Percentiles rank a stretch among this genome's conserved stretches.
phyloP scores from a whole-genome alignment of 768 basidiomycete species.

The Calvatia gigantea region DNA sequence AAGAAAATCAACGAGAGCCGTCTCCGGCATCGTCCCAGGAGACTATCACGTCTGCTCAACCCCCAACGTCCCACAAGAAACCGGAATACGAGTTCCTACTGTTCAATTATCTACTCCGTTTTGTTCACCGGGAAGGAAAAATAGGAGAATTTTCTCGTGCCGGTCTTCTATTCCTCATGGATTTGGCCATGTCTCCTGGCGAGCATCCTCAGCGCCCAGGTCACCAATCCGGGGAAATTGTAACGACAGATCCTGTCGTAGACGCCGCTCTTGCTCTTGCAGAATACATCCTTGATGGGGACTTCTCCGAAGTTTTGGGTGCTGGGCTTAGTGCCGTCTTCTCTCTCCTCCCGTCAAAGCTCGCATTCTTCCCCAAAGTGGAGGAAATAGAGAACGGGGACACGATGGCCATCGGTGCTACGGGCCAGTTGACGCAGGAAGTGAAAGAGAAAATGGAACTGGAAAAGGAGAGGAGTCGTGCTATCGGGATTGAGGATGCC shows the following conservation, averaged over 20 bases:
- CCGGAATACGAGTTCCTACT: conserved; percentile 93
- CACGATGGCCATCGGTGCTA: conserved; percentile 74
- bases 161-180: conserved; percentile 91
- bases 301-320: conserved; percentile 95
- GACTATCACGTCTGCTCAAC: conserved; percentile 49
- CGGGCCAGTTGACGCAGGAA: conserved; percentile 49
- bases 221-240: conserved; percentile 22
- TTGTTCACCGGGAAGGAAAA: conserved; percentile 89
- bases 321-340: conserved; percentile 93
- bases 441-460: conserved; percentile 49
- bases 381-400: conserved; percentile 36
- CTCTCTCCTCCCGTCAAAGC: conserved; percentile 84
- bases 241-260: conserved; percentile 61
- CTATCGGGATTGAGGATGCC: conserved; percentile 74
- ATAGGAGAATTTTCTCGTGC: conserved; percentile 93
- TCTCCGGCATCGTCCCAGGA: conserved; percentile 64
- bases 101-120: conserved; percentile 93
- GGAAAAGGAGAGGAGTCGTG: conserved; percentile 47
- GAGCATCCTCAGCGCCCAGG: conserved; percentile 31
- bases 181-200: conserved; percentile 88
- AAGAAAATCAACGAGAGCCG: conserved; percentile 34
- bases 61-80: conserved; percentile 48
- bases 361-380: conserved; percentile 57
- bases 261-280: conserved; percentile 87
- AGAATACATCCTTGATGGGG: conserved; percentile 94